These are phyloP conservation scores for Fraxinus anomala DNA, from an alignment of 257 asterid genomes.

Conservation along the genomic window DNA sequence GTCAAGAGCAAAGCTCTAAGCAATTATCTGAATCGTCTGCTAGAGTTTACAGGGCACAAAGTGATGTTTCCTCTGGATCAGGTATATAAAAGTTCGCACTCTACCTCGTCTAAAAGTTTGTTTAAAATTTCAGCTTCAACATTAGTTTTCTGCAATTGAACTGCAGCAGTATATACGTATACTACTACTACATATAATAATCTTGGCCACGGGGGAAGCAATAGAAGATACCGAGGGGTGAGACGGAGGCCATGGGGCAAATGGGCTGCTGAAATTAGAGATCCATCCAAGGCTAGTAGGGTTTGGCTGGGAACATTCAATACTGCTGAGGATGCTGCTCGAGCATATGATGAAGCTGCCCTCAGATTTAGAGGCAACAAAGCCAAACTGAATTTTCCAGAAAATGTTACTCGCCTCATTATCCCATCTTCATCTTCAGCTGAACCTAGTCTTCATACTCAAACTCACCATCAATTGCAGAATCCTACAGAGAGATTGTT, in stretches of 20 bases:
- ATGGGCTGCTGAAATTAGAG: neutral
- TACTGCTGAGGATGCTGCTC: neutral
- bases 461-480: neutral
- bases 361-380: neutral
- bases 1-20: neutral
- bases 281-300: neutral
- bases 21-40: neutral
- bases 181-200: neutral
- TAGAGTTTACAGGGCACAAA: neutral
- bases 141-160: no score
- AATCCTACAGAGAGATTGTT: neutral
- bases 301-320: neutral
- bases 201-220: no score
- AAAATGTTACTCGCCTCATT: neutral
- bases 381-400: neutral
- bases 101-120: no score
- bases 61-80: conserved; percentile 15
- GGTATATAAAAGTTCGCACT: conserved; percentile 8
- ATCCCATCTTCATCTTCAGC: neutral
- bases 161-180: conserved; percentile 2
- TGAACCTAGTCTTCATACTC: neutral
- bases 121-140: no score
- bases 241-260: neutral
- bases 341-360: neutral
- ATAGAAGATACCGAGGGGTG: neutral